These are phyloP conservation scores for Verticillium dahliae DNA, from an alignment of 2,329 filamentous ascomycete genomes.

Conservation along the genomic window DNA sequence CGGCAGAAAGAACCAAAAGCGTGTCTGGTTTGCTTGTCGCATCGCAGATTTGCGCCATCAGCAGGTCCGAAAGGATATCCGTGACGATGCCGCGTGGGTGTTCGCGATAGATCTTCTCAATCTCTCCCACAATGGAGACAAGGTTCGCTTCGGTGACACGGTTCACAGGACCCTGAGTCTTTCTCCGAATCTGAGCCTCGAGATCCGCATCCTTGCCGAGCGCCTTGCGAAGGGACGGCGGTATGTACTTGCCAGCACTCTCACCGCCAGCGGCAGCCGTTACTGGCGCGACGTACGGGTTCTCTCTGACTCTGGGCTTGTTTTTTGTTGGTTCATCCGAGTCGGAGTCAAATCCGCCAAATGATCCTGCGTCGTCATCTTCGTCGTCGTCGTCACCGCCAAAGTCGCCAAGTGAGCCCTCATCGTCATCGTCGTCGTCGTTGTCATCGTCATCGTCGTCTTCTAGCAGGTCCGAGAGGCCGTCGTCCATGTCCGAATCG, in stretches of 20 bases:
- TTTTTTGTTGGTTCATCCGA: constrained; percentile 12
- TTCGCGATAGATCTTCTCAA: constrained; percentile 77
- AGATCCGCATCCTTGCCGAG: constrained; percentile 59
- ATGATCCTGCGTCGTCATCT: constrained; percentile 25
- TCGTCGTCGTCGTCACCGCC: constrained; percentile 20
- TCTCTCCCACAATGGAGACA: constrained; percentile 71
- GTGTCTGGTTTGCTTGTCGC: constrained; percentile 75
- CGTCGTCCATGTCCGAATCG: constrained; percentile 17
- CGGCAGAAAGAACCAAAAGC: constrained; percentile 83
- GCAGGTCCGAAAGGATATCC: constrained; percentile 66
- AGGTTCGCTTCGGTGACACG: constrained; percentile 88
- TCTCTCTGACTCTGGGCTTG: constrained; percentile 56
- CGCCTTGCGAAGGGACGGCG: constrained; percentile 70
- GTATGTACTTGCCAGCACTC: constrained; percentile 65
- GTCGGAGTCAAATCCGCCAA: constrained; percentile 32
- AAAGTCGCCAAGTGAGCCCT: constrained; percentile 15
- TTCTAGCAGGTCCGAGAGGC: constrained; percentile 14
- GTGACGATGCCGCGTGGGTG: constrained; percentile 87
- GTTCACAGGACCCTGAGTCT: constrained; percentile 85
- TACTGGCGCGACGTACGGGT: constrained; percentile 78
- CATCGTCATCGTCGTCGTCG: constrained; percentile 20
- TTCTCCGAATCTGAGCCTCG: constrained; percentile 63
- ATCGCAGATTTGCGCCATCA: constrained; percentile 75
- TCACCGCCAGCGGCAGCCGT: constrained; percentile 18
- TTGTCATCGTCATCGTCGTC: constrained; percentile 18